A percentile compares a stretch with the other conserved stretches of the same genome.
These are phyloP conservation scores for Kentomonas sorsogonicus DNA, from an alignment of 208 protist species.

Conservation along the genomic window DNA sequence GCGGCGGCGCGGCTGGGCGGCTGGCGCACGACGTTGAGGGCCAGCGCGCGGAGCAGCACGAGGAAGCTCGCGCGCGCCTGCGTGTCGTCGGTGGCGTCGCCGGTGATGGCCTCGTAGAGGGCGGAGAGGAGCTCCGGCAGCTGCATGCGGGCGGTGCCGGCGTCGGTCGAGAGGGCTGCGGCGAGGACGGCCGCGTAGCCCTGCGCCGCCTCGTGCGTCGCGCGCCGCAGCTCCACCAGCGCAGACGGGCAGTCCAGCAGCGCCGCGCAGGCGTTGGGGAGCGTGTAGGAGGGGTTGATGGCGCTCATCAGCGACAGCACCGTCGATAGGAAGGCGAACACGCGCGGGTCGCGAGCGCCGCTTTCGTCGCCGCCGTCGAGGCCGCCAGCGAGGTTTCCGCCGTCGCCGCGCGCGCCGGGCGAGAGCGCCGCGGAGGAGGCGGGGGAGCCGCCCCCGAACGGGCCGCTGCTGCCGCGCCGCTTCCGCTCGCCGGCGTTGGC, in stretches of 20 bases:
- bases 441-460: background rate
- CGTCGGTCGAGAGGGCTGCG: constrained; percentile 23
- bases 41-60: constrained; percentile 3
- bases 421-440: constrained; percentile 17
- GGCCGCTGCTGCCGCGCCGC: no score
- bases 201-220: constrained; percentile 20
- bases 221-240: background rate
- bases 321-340: constrained; percentile 25
- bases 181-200: constrained; percentile 25
- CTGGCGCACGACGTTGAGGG: background rate
- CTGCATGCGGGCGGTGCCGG: constrained; percentile 10
- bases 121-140: constrained; percentile 24
- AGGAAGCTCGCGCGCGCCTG: background rate
- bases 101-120: constrained; percentile 20
- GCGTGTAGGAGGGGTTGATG: constrained; percentile 32
- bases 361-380: background rate
- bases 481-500: no score
- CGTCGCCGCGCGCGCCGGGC: constrained; percentile 5
- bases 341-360: constrained; percentile 5
- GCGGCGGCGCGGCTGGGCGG: background rate
- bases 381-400: background rate
- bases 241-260: constrained; percentile 19
- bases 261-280: constrained; percentile 20
- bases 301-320: constrained; percentile 52
- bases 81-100: background rate